Evolutionary conservation across 129 eudicot genomes (phyloP).

Genomic region (Lactuca sativa): DNA sequence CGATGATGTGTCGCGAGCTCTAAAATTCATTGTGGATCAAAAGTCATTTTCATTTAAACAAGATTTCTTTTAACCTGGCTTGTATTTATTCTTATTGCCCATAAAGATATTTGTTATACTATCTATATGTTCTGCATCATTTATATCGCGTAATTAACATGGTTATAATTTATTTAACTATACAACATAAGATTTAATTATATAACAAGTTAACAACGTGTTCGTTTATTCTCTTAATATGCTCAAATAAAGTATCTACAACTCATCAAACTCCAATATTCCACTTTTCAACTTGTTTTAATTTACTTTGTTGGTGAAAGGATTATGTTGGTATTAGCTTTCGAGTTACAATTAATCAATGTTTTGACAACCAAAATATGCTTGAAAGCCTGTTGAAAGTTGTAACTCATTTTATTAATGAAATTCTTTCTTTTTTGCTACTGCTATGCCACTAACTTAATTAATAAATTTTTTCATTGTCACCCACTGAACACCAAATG

Average conservation of each 20-base stretch:
- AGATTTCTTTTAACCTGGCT: no score
- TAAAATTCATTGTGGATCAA: no score
- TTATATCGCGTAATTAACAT: neutral
- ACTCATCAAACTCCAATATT: constrained; percentile 23
- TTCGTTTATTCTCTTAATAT: neutral
- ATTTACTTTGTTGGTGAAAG: neutral
- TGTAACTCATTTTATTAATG: neutral
- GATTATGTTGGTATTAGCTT: constrained; percentile 3
- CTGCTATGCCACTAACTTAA: constrained; percentile 14
- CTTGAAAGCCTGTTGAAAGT: constrained; percentile 29
- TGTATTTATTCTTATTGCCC: no score
- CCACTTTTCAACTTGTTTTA: neutral
- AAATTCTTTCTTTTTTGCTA: constrained; percentile 1
- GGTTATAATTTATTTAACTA: no score
- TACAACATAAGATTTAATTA: no score
- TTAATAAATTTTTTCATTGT: constrained; percentile 1
- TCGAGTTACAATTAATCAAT: neutral
- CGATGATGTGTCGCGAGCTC: no score
- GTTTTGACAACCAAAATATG: neutral
- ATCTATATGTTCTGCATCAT: no score
- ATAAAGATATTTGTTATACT: no score
- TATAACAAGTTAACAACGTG: neutral
- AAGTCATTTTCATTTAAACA: no score
- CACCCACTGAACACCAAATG: neutral
- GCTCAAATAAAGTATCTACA: constrained; percentile 15